Base-by-base conservation (phyloP, 129 eudicot species). In the Logfia minima region DNA sequence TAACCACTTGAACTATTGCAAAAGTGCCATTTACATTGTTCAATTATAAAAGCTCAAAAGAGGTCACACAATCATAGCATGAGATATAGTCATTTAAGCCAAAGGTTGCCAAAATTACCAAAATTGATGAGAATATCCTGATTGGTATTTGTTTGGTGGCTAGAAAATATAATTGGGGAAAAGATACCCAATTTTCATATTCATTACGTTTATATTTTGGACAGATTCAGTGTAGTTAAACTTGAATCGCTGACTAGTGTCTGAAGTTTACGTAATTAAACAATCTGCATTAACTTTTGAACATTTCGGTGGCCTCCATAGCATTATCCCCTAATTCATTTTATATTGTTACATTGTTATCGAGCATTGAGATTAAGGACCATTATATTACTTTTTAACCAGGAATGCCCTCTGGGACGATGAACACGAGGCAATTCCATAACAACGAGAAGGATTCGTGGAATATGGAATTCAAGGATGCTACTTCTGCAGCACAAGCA, bases 401-500 rank as follows among this genome's bases (percentile, higher is more conserved):
- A 85, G 87, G 83, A 55, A 66, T 59, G 79, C 67, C 75, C 24
- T 68, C 77, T 59, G 88, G 82, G 32, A 78, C 73, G 72, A 61
- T 71, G 77, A 80, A 78, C 61, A 68, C n/a, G 34, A 72, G 79
- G 23, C 90, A 81, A 32, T 84, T 81, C 34, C 37, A 59, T 11
- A 70, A 28, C 66, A 83, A 83, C 71, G 72, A 24, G 58, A 35
- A 66, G 62, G 21, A 76, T 62, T 76, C 70, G 41, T 87, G 97
- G 97, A 83, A 84, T 60, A 86, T 87, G 91, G 98, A 86, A 67
- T 93, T 87, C 71, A 93, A 84, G 84, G 97, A 93, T 84, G 98
- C 98, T 7, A 84, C 88, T n/a, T 88, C 98, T 65, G 98, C 98
- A 51, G 98, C 98, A 74, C 96, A 89, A 68, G 97, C 97, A 28